These are phyloP conservation scores for Colletotrichum karsti DNA, from an alignment of 2,329 filamentous ascomycete species.

Conservation along the genomic window DNA sequence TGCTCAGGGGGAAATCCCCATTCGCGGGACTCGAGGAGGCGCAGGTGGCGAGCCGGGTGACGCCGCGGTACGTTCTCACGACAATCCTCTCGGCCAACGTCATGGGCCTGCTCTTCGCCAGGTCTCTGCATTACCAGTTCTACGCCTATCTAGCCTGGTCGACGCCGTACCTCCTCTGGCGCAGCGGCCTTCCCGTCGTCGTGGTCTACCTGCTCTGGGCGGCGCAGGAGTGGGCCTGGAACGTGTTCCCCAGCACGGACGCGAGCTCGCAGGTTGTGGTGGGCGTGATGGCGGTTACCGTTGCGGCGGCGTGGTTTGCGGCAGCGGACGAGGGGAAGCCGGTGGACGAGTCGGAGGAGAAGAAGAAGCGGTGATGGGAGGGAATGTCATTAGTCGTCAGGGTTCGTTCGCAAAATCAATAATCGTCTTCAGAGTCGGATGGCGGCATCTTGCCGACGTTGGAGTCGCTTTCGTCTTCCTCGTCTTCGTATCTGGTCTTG, in stretches of 20 bases:
- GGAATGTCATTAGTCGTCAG: conserved; percentile 7
- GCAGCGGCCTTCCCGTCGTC: conserved; percentile 72
- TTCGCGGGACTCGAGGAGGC: conserved; percentile 62
- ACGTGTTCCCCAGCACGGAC: conserved; percentile 83
- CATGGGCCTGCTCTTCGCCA: conserved; percentile 84
- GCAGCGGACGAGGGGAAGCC: conserved; percentile 51
- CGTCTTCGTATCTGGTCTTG: conserved; percentile 70
- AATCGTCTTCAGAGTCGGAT: conserved; percentile 78
- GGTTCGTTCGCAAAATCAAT: conserved; percentile 9
- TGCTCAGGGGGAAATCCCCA: conserved; percentile 53
- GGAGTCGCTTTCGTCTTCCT: conserved; percentile 81
- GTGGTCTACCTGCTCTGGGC: conserved; percentile 76
- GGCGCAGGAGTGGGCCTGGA: conserved; percentile 92
- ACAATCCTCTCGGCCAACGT: conserved; percentile 79
- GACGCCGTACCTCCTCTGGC: conserved; percentile 88
- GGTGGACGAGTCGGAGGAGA: conserved; percentile 33
- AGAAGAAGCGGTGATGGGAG: conserved; percentile 28
- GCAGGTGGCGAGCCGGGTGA: conserved; percentile 65
- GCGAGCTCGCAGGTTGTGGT: conserved; percentile 72
- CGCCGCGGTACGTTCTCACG: conserved; percentile 78
- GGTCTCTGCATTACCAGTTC: conserved; percentile 95
- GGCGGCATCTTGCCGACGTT: conserved; percentile 87
- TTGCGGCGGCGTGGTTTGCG: conserved; percentile 69
- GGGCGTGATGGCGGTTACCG: conserved; percentile 71
- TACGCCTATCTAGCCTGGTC: conserved; percentile 92